A percentile compares a stretch with the other conserved stretches of the same genome.
Conservation (phyloP, 164 flowering plant species). For the Annona squamosa region DNA sequence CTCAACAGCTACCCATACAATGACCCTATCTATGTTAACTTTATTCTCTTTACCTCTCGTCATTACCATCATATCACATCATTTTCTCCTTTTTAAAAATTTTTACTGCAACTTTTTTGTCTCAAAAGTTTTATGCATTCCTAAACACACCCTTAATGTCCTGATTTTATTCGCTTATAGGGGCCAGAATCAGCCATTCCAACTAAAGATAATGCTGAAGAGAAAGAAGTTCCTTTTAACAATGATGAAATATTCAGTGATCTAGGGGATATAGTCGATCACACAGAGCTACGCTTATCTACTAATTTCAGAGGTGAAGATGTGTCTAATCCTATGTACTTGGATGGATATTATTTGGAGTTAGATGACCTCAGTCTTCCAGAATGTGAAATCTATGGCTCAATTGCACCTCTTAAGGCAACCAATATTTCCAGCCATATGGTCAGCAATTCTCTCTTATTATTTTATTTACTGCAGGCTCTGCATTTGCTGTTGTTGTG, state of each 20-base stretch:
- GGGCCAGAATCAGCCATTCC: neutral
- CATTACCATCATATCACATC: too few relatives aligned
- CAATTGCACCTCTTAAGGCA: neutral
- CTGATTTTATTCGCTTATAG: neutral
- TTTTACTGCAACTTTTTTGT: too few relatives aligned
- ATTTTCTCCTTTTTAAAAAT: too few relatives aligned
- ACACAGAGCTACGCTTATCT: constrained; percentile 3
- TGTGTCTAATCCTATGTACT: constrained; percentile 1
- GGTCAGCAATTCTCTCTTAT: neutral
- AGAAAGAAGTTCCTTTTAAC: neutral
- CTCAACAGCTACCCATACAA: too few relatives aligned
- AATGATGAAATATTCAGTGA: constrained; percentile 22
- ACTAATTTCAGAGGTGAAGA: neutral
- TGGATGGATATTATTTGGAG: constrained; percentile 3
- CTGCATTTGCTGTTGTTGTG: neutral
- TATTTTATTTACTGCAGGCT: neutral
- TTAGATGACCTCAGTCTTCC: neutral
- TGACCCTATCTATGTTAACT: too few relatives aligned
- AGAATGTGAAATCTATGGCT: neutral
- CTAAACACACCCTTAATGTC: too few relatives aligned
- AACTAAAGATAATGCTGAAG: neutral
- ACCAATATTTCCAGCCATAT: neutral
- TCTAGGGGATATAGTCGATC: constrained; percentile 23
- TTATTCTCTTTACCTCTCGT: too few relatives aligned
- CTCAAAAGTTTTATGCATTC: too few relatives aligned